These are phyloP conservation scores for Achaetomium macrosporum DNA, from an alignment of 2,329 filamentous ascomycete genomes.

Conservation along the genomic window DNA sequence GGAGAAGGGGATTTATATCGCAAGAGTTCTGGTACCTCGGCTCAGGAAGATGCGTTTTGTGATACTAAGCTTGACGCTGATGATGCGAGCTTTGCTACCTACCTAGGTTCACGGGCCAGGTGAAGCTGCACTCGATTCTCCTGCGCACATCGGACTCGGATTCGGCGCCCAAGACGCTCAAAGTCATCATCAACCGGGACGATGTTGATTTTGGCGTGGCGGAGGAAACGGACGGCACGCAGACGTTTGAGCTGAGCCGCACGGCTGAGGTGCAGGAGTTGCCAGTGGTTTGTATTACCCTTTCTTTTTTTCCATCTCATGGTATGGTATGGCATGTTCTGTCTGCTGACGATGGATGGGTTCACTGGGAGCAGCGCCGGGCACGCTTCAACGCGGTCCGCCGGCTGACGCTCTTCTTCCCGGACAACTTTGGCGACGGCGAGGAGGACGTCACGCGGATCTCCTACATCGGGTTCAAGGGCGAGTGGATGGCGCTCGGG, in stretches of 20 bases:
- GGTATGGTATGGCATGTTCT: not conserved
- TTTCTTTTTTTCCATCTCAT: not conserved
- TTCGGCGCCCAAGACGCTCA: slow-evolving; percentile 73
- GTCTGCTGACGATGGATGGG: not conserved
- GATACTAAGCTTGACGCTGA: no score
- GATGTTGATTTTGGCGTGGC: slow-evolving; percentile 80
- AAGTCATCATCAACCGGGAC: slow-evolving; percentile 80
- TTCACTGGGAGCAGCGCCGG: slow-evolving; percentile 46
- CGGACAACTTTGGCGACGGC: slow-evolving; percentile 79
- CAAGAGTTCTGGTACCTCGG: no score
- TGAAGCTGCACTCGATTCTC: slow-evolving; percentile 86
- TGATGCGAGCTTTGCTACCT: no score
- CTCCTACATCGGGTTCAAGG: slow-evolving; percentile 85
- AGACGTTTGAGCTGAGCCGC: slow-evolving; percentile 70
- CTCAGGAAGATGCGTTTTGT: not conserved
- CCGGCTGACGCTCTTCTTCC: slow-evolving; percentile 77
- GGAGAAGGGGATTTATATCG: no score
- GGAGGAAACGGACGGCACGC: slow-evolving; percentile 62
- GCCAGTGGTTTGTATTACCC: slow-evolving; percentile 45
- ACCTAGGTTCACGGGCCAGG: slow-evolving; percentile 79
- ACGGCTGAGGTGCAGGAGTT: slow-evolving; percentile 81
- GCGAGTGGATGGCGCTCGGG: slow-evolving; percentile 84
- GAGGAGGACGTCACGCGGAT: slow-evolving; percentile 76
- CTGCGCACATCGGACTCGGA: slow-evolving; percentile 68
- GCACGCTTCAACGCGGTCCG: slow-evolving; percentile 84